Evolutionary conservation across 2,329 filamentous ascomycete genomes (phyloP), one percentile per base, ranked within the genome.

Genomic region (Balansia obtecta): DNA sequence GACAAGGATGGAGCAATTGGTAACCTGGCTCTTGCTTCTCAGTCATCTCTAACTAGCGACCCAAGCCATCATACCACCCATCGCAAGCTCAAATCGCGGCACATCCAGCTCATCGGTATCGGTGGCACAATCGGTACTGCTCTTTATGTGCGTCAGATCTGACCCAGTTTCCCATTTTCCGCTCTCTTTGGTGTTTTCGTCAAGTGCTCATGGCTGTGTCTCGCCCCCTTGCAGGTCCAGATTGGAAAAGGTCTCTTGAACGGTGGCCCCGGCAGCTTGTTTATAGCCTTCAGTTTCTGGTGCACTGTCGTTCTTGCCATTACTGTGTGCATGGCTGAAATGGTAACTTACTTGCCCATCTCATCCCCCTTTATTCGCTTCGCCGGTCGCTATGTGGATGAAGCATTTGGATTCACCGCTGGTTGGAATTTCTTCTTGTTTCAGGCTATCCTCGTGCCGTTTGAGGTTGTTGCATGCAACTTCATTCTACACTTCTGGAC

Each of bases 281-380:
- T 82, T 50, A 61, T 80, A 20, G 80, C 78, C 37, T 84, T 83
- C 54, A 70, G 72, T 11, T 66, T 82, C 38, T 83, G 79, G 79
- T 81, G 77, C 60, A 71, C 73, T 39, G 74, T 82, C 41, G 78
- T 83, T 55, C 71, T 83, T 22, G 73, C 75, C 45, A 70, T 83
- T 45, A 83, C 76, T 0, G 68, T 80, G 53, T 75, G 69, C 61
- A 79, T 86, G 68, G 82, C 83, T 12, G 85, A 88, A 63, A 87
- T 88, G 83, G 84, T 86, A 8, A 85, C 83, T 0, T 87, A 85
- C 55, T 69, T 87, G 2, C 85, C 86, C 8, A 85, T 89, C 49
- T 86, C 83, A 0, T 87, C 83, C 40, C 84, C 85, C 0, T 89
- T 90, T 63, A 85, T 89, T 60, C 80, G 83, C 27, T 87, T 89